These are phyloP conservation scores for Colletotrichum sp. DNA, from an alignment of 2,329 filamentous ascomycete genomes.

Conservation along the genomic window DNA sequence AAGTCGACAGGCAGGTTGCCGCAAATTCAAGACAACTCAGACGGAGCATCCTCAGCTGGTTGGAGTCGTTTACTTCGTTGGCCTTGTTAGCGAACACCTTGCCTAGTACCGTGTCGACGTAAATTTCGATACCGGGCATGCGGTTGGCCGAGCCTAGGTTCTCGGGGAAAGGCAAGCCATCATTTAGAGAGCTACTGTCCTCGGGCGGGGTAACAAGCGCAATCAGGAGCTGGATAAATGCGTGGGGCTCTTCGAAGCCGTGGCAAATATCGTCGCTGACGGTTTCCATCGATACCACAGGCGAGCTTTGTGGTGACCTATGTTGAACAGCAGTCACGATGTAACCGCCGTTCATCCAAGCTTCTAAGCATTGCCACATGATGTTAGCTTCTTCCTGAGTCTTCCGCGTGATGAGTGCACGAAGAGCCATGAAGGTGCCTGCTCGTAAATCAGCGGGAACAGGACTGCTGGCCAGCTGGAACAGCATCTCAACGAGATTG, in stretches of 20 bases:
- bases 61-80: constrained; percentile 67
- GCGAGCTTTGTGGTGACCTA: constrained; percentile 34
- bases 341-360: constrained; percentile 74
- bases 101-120: constrained; percentile 89
- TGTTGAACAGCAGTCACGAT: constrained; percentile 30
- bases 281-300: constrained; percentile 57
- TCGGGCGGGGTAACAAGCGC: constrained; percentile 71
- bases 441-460: constrained; percentile 81
- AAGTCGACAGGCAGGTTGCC: constrained; percentile 77
- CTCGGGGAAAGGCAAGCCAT: constrained; percentile 86
- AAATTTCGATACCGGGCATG: constrained; percentile 84
- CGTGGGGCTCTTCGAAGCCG: constrained; percentile 84
- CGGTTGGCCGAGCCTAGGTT: constrained; percentile 78
- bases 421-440: constrained; percentile 80
- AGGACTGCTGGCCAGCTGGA: constrained; percentile 78
- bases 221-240: constrained; percentile 80
- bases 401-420: constrained; percentile 78
- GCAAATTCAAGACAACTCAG: constrained; percentile 87
- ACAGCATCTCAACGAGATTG: constrained; percentile 74
- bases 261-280: constrained; percentile 77
- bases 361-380: constrained; percentile 83
- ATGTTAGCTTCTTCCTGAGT: constrained; percentile 67
- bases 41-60: constrained; percentile 75
- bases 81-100: constrained; percentile 74
- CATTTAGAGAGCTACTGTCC: constrained; percentile 67